These are phyloP conservation scores for Arachnopeziza araneosa DNA, from an alignment of 2,329 filamentous ascomycete genomes.

Conservation along the genomic window DNA sequence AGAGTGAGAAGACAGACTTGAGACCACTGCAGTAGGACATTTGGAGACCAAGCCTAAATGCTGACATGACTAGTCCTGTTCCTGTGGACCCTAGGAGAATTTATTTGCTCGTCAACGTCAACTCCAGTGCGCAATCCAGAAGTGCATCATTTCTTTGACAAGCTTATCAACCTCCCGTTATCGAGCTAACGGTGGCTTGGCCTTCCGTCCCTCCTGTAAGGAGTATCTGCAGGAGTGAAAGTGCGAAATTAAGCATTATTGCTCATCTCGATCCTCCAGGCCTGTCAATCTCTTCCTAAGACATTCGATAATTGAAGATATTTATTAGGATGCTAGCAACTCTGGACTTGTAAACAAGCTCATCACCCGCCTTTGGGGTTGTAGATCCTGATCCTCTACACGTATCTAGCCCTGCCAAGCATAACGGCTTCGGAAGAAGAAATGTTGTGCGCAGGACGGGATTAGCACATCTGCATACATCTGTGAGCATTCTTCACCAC, in stretches of 20 bases:
- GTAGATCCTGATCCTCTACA: background rate
- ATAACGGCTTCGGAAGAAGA: background rate
- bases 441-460: background rate
- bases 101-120: background rate
- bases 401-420: background rate
- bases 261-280: background rate
- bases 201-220: background rate
- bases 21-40: background rate
- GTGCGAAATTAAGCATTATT: background rate
- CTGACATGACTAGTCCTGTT: background rate
- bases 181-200: background rate
- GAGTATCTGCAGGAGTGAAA: background rate
- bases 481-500: background rate
- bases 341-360: background rate
- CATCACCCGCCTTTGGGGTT: background rate
- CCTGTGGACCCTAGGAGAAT: background rate
- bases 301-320: background rate
- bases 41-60: background rate
- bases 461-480: background rate
- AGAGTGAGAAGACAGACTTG: background rate
- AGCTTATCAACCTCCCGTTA: background rate
- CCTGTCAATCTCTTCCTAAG: background rate
- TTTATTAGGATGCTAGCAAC: background rate
- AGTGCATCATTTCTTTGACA: background rate
- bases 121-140: background rate